phyloP scores from a whole-genome alignment of 176 grass and related monocot genomes.

The Paspalum vaginatum region DNA sequence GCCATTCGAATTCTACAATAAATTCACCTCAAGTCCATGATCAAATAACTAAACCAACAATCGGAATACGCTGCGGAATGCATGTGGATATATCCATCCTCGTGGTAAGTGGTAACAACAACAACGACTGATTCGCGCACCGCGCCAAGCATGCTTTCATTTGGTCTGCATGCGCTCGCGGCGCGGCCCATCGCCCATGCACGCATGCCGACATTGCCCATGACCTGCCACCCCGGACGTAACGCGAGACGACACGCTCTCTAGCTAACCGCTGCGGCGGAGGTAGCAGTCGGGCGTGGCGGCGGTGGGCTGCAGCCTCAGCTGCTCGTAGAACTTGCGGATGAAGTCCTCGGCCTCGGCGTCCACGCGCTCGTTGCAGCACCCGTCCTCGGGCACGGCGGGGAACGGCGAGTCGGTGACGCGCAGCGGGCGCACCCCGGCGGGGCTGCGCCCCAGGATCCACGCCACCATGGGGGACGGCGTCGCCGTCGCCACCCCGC shows the following conservation, averaged over 20 bases:
- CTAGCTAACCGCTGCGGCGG: constrained; percentile 1
- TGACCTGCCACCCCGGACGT: background rate
- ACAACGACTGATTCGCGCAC: too few relatives aligned
- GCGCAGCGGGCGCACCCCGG: constrained; percentile 64
- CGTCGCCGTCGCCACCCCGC: constrained; percentile 30
- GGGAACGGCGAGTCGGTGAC: constrained; percentile 94
- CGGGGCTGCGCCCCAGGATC: constrained; percentile 69
- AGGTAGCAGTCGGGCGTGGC: constrained; percentile 43
- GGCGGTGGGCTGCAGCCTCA: constrained; percentile 64
- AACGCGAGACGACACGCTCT: background rate
- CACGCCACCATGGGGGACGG: constrained; percentile 70
- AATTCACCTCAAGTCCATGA: background rate
- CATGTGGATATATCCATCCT: too few relatives aligned
- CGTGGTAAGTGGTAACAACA: too few relatives aligned
- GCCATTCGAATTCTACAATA: background rate
- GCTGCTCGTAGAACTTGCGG: constrained; percentile 82
- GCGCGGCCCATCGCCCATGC: background rate
- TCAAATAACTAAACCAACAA: background rate
- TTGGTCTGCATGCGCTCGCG: too few relatives aligned
- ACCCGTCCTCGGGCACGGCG: constrained; percentile 55
- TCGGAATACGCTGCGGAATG: too few relatives aligned
- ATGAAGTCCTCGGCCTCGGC: constrained; percentile 87
- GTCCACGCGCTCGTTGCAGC: constrained; percentile 57
- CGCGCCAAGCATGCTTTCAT: too few relatives aligned
- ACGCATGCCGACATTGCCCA: background rate